phyloP scores from a whole-genome alignment of 176 grass and related monocot genomes.

The Pontederia paniculata region DNA sequence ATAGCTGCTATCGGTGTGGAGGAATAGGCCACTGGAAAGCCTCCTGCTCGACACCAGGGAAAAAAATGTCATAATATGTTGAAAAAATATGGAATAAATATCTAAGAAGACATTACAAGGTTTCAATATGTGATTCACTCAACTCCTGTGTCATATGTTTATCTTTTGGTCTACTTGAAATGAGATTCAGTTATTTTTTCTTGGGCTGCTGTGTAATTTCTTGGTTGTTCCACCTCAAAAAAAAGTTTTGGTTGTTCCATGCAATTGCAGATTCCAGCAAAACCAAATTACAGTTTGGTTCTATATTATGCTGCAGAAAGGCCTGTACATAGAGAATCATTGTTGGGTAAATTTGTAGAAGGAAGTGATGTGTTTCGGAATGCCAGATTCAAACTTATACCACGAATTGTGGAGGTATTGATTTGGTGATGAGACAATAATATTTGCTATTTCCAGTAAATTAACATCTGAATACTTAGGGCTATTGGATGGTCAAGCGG shows the following conservation, averaged over 20 bases:
- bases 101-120: too few relatives aligned
- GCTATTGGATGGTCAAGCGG: slow-evolving; percentile 99
- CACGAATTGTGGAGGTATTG: slow-evolving; percentile 82
- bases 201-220: background rate
- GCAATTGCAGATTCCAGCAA: slow-evolving; percentile 70
- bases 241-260: slow-evolving; percentile 19
- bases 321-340: slow-evolving; percentile 69
- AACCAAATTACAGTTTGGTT: slow-evolving; percentile 90
- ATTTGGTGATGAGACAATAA: slow-evolving; percentile 2
- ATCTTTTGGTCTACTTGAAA: too few relatives aligned
- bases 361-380: slow-evolving; percentile 79
- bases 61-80: too few relatives aligned
- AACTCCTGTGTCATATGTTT: too few relatives aligned
- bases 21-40: too few relatives aligned
- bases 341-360: slow-evolving; percentile 78
- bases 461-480: slow-evolving; percentile 23
- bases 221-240: slow-evolving; percentile 1
- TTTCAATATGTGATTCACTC: too few relatives aligned
- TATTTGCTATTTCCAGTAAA: background rate
- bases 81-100: too few relatives aligned
- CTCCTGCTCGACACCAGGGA: too few relatives aligned
- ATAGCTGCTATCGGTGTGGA: too few relatives aligned
- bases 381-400: slow-evolving; percentile 95
- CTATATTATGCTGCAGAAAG: slow-evolving; percentile 75
- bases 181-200: background rate